Conservation (phyloP, 345 rosid species). For the Syzygium aqueum region DNA sequence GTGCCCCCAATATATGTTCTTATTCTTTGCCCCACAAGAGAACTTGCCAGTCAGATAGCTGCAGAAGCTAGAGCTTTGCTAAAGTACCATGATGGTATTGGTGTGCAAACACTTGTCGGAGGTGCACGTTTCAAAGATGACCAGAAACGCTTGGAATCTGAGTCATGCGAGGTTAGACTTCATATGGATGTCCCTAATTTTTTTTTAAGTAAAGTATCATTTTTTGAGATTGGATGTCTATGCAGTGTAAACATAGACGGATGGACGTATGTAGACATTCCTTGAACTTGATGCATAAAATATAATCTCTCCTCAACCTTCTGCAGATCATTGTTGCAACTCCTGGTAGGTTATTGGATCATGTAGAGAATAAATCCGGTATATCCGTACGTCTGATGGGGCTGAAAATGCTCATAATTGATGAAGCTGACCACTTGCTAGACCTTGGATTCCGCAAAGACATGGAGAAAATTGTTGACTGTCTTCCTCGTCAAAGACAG, state of each 20-base stretch:
- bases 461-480: slow-evolving; percentile 79
- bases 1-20: slow-evolving; percentile 55
- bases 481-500: slow-evolving; percentile 83
- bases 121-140: slow-evolving; percentile 93
- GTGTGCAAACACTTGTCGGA: slow-evolving; percentile 82
- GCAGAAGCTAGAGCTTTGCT: slow-evolving; percentile 88
- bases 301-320: neutral
- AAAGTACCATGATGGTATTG: slow-evolving; percentile 74
- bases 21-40: slow-evolving; percentile 88
- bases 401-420: slow-evolving; percentile 80
- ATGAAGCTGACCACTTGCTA: slow-evolving; percentile 92
- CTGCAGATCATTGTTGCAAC: slow-evolving; percentile 85
- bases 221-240: neutral
- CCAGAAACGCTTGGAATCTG: slow-evolving; percentile 67
- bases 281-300: neutral
- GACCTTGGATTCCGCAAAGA: slow-evolving; percentile 96
- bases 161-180: slow-evolving; percentile 79
- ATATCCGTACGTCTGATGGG: slow-evolving; percentile 78
- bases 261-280: neutral
- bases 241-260: neutral
- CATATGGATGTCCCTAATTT: neutral
- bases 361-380: slow-evolving; percentile 78
- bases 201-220: neutral
- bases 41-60: slow-evolving; percentile 91
- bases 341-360: slow-evolving; percentile 94